Evolutionary conservation across 202 grass and related monocot species (phyloP).

Genomic region (Cymbopogon flexuosus): DNA sequence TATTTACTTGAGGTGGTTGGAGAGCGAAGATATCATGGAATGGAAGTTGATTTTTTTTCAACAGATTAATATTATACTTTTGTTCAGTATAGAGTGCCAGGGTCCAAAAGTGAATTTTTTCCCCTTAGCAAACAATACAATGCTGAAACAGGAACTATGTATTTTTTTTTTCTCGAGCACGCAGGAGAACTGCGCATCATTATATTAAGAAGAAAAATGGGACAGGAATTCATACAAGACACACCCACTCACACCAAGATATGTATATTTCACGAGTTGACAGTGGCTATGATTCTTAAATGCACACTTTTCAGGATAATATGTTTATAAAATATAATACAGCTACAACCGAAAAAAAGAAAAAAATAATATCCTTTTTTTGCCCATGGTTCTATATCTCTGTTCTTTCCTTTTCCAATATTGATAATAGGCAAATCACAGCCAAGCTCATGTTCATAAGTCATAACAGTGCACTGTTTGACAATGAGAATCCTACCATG

Average conservation of each 20-base stretch:
- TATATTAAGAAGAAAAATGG: background rate
- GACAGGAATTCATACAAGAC: background rate
- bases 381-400: background rate
- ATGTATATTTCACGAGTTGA: background rate
- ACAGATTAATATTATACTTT: background rate
- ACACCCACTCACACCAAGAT: background rate
- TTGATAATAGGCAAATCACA: background rate
- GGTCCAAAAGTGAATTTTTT: background rate
- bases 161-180: background rate
- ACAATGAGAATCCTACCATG: background rate
- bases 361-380: background rate
- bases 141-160: background rate
- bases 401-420: background rate
- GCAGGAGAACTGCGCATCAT: background rate
- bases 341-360: background rate
- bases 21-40: background rate
- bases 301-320: background rate
- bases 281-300: background rate
- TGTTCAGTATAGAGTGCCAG: background rate
- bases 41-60: conserved; percentile 5
- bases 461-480: background rate
- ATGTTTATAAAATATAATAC: background rate
- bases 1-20: conserved; percentile 11
- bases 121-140: background rate
- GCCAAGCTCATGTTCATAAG: background rate